Conservation (phyloP, 2,329 filamentous ascomycete genomes). For the Neonectria neomacrospora region DNA sequence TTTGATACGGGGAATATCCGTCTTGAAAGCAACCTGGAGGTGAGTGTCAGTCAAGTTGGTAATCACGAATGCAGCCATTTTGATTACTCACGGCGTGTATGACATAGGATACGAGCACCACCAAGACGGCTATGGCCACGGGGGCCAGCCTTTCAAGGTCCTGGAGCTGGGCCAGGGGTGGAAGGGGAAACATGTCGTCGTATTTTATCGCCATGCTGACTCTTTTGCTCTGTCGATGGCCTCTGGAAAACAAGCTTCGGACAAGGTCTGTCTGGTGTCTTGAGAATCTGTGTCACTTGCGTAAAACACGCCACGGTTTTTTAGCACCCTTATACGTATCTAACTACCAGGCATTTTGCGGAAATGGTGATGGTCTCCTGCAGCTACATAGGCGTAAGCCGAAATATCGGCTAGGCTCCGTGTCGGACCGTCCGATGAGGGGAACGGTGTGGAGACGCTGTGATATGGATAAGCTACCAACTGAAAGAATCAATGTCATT, state of each 20-base stretch:
- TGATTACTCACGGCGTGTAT: constrained; percentile 9
- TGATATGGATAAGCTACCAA: not conserved
- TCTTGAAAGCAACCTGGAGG: constrained; percentile 45
- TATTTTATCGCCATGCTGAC: constrained; percentile 6
- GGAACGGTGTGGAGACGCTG: not conserved
- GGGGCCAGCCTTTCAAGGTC: not conserved
- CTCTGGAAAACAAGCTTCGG: not conserved
- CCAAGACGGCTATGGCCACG: not conserved
- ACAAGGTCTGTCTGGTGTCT: not conserved
- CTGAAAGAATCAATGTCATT: not conserved
- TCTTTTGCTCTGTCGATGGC: not conserved
- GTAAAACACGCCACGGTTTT: not conserved
- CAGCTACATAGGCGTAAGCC: not conserved
- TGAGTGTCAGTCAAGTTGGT: not conserved
- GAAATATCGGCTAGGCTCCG: not conserved
- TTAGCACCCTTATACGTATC: not conserved
- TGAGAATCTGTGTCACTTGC: not conserved
- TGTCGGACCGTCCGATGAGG: not conserved
- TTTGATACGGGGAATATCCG: constrained; percentile 61
- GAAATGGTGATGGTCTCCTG: not conserved
- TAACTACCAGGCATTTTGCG: not conserved
- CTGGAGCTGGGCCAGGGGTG: constrained; percentile 1
- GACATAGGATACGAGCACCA: constrained; percentile 1
- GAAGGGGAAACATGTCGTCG: not conserved
- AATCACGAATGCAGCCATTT: not conserved